Conservation (phyloP, 2,329 filamentous ascomycete genomes). For the Ophiostoma sp. region DNA sequence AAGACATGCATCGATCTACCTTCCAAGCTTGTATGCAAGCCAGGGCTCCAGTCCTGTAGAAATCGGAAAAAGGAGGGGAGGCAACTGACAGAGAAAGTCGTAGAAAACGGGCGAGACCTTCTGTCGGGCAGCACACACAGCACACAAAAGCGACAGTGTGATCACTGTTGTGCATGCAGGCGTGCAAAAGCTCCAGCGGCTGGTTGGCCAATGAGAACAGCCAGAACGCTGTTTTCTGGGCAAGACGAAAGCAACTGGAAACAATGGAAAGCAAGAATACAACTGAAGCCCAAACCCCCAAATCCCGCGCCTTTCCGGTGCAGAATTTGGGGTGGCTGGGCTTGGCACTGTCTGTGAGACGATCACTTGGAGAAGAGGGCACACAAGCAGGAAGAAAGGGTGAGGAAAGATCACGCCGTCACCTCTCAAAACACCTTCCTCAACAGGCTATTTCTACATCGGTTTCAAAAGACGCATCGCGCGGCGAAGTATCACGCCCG, state of each 20-base stretch:
- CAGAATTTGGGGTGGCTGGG: not conserved
- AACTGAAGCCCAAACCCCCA: not conserved
- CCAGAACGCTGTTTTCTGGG: not conserved
- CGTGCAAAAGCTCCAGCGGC: slow-evolving; percentile 19
- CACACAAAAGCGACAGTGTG: not conserved
- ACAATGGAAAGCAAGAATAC: not conserved
- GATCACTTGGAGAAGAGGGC: not conserved
- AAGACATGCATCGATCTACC: slow-evolving; percentile 9
- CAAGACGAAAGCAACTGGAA: not conserved
- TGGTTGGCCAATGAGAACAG: slow-evolving; percentile 10
- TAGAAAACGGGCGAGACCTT: not conserved
- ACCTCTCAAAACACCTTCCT: not conserved
- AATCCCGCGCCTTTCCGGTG: not conserved
- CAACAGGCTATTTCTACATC: not conserved
- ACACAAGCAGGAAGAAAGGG: not conserved
- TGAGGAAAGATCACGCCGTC: not conserved
- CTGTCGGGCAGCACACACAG: not conserved
- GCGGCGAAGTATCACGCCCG: not conserved
- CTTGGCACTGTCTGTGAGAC: not conserved
- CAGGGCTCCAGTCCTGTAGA: not conserved
- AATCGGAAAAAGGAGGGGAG: not conserved
- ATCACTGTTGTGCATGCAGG: not conserved
- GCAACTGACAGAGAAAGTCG: not conserved
- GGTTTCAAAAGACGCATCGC: not conserved
- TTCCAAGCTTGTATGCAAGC: not conserved